Evolutionary conservation across 768 basidiomycete genomes (phyloP).

Genomic region (Amanita pallidorosea): DNA sequence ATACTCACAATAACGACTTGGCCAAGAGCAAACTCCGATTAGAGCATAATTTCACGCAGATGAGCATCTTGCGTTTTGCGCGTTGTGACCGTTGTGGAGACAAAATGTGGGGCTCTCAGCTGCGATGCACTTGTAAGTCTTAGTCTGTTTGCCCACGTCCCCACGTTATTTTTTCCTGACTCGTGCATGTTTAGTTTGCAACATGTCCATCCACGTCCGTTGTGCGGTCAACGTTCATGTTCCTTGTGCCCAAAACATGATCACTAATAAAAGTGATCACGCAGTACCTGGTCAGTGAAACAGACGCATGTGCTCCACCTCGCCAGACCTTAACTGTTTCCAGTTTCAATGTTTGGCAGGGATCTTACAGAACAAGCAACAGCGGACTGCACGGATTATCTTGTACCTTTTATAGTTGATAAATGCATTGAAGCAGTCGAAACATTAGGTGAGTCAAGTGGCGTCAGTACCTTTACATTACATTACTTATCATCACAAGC

Average conservation of each 20-base stretch:
- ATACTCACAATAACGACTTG: conserved; percentile 21
- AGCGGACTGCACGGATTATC: conserved; percentile 50
- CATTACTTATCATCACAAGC: conserved; percentile 29
- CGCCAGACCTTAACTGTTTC: conserved; percentile 4
- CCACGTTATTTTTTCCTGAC: not conserved
- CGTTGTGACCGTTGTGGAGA: conserved; percentile 95
- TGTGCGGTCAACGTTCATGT: conserved; percentile 62
- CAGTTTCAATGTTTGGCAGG: conserved; percentile 89
- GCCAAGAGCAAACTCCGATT: conserved; percentile 28
- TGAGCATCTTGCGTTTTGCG: conserved; percentile 80
- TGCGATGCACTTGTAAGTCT: conserved; percentile 80
- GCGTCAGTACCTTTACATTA: not conserved
- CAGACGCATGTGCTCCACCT: conserved; percentile 3
- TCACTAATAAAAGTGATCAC: conserved; percentile 22
- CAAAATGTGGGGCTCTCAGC: conserved; percentile 98
- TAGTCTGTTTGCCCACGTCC: conserved; percentile 20
- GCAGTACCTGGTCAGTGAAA: conserved; percentile 27
- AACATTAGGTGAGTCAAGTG: conserved; percentile 47
- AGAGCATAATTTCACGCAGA: conserved; percentile 84
- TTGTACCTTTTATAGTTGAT: conserved; percentile 82
- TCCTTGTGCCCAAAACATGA: conserved; percentile 49
- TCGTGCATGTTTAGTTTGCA: conserved; percentile 47
- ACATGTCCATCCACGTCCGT: conserved; percentile 78
- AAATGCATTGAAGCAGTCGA: conserved; percentile 97
- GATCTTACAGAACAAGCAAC: conserved; percentile 78